phyloP scores from a whole-genome alignment of 306 rosid species.

The Clitoria ternatea region DNA sequence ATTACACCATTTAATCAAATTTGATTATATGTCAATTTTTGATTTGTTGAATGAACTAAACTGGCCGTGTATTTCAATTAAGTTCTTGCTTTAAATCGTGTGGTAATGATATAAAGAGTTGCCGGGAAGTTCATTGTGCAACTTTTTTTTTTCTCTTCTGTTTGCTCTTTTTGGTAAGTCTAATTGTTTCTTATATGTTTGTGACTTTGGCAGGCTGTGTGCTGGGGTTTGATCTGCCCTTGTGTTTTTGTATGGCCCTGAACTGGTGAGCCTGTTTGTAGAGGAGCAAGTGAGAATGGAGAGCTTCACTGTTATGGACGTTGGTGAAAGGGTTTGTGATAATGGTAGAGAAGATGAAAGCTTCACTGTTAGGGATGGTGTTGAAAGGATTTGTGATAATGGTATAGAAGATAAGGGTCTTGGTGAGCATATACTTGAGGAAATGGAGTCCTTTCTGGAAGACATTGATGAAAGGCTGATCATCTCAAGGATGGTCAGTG shows the following conservation, averaged over 20 bases:
- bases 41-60: too few species aligned
- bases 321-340: conserved; percentile 19
- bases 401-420: conserved; percentile 38
- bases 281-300: conserved; percentile 22
- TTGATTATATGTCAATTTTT: too few species aligned
- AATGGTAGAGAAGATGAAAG: conserved; percentile 39
- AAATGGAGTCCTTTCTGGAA: conserved; percentile 54
- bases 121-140: neutral
- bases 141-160: neutral
- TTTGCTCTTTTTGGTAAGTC: neutral
- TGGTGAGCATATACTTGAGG: conserved; percentile 49
- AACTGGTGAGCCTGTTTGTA: conserved; percentile 23
- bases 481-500: conserved; percentile 87
- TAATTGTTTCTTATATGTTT: neutral
- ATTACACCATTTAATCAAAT: too few species aligned
- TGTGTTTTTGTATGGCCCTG: conserved; percentile 10
- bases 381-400: conserved; percentile 24
- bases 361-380: conserved; percentile 31
- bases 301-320: conserved; percentile 31
- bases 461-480: conserved; percentile 59
- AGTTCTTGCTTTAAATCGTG: neutral
- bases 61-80: too few species aligned
- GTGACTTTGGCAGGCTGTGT: conserved; percentile 21
- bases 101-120: neutral
- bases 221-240: conserved; percentile 5